A percentile compares a stretch with the other conserved stretches of the same genome.
phyloP scores from a whole-genome alignment of 371 early-diverging fungal species.

The Dinochytrium kinnereticum region DNA sequence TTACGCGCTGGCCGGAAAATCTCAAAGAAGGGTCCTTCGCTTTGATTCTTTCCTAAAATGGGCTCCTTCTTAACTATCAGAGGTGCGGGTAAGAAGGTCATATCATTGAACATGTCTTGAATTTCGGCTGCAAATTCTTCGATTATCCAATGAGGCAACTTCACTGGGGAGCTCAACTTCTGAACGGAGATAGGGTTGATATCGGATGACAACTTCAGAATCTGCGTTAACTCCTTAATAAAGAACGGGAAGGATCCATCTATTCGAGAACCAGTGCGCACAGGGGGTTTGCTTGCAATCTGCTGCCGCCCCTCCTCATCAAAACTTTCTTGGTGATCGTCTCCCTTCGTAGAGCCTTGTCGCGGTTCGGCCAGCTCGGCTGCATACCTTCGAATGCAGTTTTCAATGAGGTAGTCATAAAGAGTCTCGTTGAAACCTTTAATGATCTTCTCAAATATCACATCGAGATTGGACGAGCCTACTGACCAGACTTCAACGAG shows the following conservation, averaged over 20 bases:
- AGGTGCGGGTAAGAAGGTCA: conserved; percentile 23
- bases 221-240: conserved; percentile 32
- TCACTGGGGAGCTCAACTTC: conserved; percentile 49
- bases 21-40: background rate
- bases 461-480: conserved; percentile 58
- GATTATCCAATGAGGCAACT: conserved; percentile 59
- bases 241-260: background rate
- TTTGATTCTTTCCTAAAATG: background rate
- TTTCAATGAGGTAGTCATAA: conserved; percentile 72
- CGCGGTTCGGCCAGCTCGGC: background rate
- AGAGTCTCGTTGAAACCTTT: conserved; percentile 29
- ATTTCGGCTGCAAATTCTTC: conserved; percentile 48
- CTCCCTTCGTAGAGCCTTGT: background rate
- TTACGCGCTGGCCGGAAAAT: background rate
- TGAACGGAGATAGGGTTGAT: conserved; percentile 65
- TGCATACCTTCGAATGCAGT: background rate
- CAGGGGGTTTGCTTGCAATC: too few species aligned
- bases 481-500: conserved; percentile 77
- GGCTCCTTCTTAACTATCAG: conserved; percentile 23
- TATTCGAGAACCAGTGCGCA: background rate
- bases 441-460: conserved; percentile 48
- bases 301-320: background rate
- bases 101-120: conserved; percentile 36
- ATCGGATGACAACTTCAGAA: conserved; percentile 56
- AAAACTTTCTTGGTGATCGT: background rate